Evolutionary conservation across 495 filamentous ascomycete genomes (phyloP), one percentile per base, ranked within the genome.

Genomic region (Aspergillus olivimuriae): DNA sequence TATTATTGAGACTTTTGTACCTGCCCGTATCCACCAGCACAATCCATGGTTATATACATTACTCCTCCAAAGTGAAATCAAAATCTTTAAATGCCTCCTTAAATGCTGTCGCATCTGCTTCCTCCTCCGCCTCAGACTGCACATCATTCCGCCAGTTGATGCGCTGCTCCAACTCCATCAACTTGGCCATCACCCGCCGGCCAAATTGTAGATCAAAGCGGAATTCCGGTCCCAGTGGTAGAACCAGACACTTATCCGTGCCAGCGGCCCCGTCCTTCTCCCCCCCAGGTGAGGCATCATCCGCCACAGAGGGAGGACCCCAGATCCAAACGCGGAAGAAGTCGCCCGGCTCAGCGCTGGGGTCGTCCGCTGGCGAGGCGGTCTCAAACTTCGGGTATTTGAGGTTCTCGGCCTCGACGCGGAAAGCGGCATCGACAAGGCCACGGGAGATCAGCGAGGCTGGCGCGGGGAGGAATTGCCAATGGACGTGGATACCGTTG

Each of bases 391-490:
- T 63, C 1, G 86, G 86, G 41, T 84, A 86, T 39, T 78, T 69
- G 16, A 79, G 57, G 50, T 92, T 90, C 56, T 89, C 83, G 0
- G 87, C 89, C 55, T 90, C 78, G 12, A 89, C 85, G 44, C 81
- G 78, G 71, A 95, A 95, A 0, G 80, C 89, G 0, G 84, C 86
- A 53, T 89, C 84, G 6, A 94, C 85, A 1, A 90, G 69, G 0
- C 83, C 82, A 32, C 78, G 75, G 8, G 56, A 59, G 31, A 94
- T 72, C 17, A 86, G 62, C 9, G 81, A 72, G 0, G 71, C 57
- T 0, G 84, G 75, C 1, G 94, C 74, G 2, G 92, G 91, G 22
- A 96, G 70, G 53, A 94, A 91, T 69, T 98, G 92, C 92, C 91
- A 96, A 56, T 95, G 92, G 0, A 77, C 72, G 58, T 98, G 92